phyloP scores from a whole-genome alignment of 2,329 filamentous ascomycete species.

The Triangularia verruculosa region DNA sequence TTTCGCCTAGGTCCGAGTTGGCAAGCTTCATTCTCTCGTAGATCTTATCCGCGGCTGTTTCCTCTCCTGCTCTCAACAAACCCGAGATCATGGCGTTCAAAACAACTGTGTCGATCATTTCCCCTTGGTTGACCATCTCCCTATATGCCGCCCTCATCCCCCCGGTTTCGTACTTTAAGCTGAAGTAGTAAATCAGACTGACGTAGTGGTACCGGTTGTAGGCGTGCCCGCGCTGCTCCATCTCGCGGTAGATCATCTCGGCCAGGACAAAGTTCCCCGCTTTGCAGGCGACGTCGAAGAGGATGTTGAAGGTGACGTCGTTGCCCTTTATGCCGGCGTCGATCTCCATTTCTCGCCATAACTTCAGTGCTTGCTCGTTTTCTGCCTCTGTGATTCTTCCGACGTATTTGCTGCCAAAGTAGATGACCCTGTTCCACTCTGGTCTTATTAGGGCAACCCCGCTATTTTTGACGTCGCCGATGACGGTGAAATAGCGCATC shows the following conservation, averaged over 20 bases:
- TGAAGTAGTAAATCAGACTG: conserved; percentile 79
- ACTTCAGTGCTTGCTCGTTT: conserved; percentile 64
- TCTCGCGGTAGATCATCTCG: conserved; percentile 80
- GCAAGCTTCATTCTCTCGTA: conserved; percentile 77
- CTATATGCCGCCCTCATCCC: conserved; percentile 75
- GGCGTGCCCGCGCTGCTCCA: conserved; percentile 63
- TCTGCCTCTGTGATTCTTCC: conserved; percentile 55
- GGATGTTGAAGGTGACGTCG: conserved; percentile 84
- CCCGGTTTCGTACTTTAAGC: conserved; percentile 68
- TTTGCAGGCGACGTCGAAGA: conserved; percentile 86
- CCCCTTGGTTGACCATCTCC: conserved; percentile 77
- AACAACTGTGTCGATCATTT: conserved; percentile 83
- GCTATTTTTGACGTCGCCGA: conserved; percentile 78
- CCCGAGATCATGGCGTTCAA: conserved; percentile 84
- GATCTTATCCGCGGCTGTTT: conserved; percentile 71
- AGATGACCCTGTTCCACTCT: conserved; percentile 83
- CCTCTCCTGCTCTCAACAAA: conserved; percentile 73
- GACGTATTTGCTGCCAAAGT: conserved; percentile 72
- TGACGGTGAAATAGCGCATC: conserved; percentile 76
- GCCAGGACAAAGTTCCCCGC: conserved; percentile 79
- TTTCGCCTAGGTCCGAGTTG: conserved; percentile 23
- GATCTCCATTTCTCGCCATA: conserved; percentile 91
- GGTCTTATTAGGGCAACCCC: conserved; percentile 62
- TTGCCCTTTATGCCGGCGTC: conserved; percentile 62
- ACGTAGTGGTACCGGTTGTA: conserved; percentile 80